Evolutionary conservation across 371 early-diverging fungal genomes (phyloP).

Genomic region (Smittium culicis): DNA sequence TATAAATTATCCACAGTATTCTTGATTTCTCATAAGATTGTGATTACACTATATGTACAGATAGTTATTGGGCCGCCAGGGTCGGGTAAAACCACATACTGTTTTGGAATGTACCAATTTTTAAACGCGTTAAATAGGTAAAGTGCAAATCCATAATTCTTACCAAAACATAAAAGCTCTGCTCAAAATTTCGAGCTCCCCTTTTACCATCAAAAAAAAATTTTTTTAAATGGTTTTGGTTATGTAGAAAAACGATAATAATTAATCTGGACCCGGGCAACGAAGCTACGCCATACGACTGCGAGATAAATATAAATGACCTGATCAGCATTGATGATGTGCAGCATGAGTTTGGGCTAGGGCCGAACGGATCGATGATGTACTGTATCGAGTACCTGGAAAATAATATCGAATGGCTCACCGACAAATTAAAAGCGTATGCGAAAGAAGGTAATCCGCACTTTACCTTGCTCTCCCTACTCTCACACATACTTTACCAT

Average conservation of each 20-base stretch:
- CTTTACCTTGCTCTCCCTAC: no score
- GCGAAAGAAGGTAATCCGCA: no score
- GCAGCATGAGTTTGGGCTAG: constrained; percentile 84
- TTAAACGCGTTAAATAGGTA: constrained; percentile 50
- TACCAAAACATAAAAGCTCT: not conserved
- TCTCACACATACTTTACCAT: no score
- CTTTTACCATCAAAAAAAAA: not conserved
- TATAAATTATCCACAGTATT: no score
- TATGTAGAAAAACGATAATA: constrained; percentile 53
- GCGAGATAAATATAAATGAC: constrained; percentile 79
- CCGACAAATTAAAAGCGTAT: constrained; percentile 41
- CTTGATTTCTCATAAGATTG: not conserved
- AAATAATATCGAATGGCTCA: constrained; percentile 89
- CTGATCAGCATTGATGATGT: constrained; percentile 91
- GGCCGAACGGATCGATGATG: constrained; percentile 98
- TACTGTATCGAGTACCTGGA: constrained; percentile 89
- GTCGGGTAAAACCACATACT: constrained; percentile 95
- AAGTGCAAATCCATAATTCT: no score
- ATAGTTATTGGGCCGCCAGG: constrained; percentile 95
- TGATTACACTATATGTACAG: constrained; percentile 29
- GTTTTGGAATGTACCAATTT: constrained; percentile 84
- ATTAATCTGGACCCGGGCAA: constrained; percentile 99
- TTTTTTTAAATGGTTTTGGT: constrained; percentile 15
- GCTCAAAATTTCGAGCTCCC: constrained; percentile 7
- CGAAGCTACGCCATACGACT: constrained; percentile 72